These are phyloP conservation scores for Prunus kanzakura DNA, from an alignment of 306 rosid species.

Conservation along the genomic window DNA sequence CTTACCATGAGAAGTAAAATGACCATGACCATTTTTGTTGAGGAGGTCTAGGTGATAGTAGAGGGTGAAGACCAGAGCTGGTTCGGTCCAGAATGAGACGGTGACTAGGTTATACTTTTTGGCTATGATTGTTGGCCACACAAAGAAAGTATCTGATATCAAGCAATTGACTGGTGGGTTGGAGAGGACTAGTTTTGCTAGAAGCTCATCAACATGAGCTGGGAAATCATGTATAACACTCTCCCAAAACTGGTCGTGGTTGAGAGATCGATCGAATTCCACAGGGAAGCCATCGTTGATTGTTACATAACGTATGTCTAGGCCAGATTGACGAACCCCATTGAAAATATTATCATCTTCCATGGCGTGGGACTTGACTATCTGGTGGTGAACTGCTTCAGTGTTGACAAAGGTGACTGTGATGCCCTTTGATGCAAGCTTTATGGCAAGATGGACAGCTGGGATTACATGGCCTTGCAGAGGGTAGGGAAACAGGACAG, in stretches of 20 bases:
- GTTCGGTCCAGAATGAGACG: slow-evolving; percentile 34
- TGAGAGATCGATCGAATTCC: slow-evolving; percentile 18
- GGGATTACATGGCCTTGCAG: slow-evolving; percentile 35
- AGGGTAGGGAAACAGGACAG: slow-evolving; percentile 6
- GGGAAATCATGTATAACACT: slow-evolving; percentile 16
- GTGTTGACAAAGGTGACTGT: slow-evolving; percentile 32
- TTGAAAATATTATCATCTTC: background rate
- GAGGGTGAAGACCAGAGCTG: slow-evolving; percentile 22
- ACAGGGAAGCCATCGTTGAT: slow-evolving; percentile 30
- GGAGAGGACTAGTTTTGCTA: slow-evolving; percentile 13
- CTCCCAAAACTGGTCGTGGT: slow-evolving; percentile 13
- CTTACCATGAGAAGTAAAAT: slow-evolving; percentile 25
- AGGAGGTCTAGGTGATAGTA: slow-evolving; percentile 33
- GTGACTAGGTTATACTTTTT: slow-evolving; percentile 23
- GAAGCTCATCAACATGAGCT: slow-evolving; percentile 30
- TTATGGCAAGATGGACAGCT: slow-evolving; percentile 15
- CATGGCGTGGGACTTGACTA: background rate
- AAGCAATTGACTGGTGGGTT: slow-evolving; percentile 29
- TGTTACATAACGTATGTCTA: slow-evolving; percentile 29
- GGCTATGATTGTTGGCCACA: slow-evolving; percentile 18
- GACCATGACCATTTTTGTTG: slow-evolving; percentile 10
- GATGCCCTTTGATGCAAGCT: slow-evolving; percentile 25
- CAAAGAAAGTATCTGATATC: slow-evolving; percentile 24
- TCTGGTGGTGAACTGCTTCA: slow-evolving; percentile 8
- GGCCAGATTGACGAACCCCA: slow-evolving; percentile 11